A percentile compares a stretch with the other conserved stretches of the same genome.
Conservation (phyloP, 2,329 filamentous ascomycete species). For the Diaporthe humulicola region DNA sequence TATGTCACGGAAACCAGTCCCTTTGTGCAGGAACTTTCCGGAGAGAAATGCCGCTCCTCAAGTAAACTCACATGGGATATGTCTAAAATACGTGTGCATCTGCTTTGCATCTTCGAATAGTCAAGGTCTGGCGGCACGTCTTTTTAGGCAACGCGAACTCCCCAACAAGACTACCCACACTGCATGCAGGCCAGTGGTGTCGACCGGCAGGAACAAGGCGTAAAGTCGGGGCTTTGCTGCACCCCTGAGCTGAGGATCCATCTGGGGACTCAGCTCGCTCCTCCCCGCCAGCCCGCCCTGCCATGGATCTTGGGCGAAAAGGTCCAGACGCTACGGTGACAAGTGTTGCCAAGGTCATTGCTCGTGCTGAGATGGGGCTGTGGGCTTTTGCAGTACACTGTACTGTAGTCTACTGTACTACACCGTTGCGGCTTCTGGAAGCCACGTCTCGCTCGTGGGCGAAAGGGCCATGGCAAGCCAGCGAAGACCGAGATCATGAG, state of each 20-base stretch:
- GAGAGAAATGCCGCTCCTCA: not conserved
- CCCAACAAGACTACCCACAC: not conserved
- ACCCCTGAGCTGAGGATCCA: slow-evolving; percentile 39
- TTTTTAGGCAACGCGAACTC: not conserved
- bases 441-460: not conserved
- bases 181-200: slow-evolving; percentile 30
- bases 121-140: not conserved
- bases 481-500: not conserved
- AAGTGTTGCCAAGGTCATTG: not conserved
- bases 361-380: slow-evolving; percentile 34
- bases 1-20: not conserved
- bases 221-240: slow-evolving; percentile 22
- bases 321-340: slow-evolving; percentile 1
- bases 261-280: slow-evolving; percentile 18
- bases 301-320: not conserved
- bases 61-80: not conserved
- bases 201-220: slow-evolving; percentile 25
- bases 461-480: not conserved
- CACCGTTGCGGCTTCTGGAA: not conserved
- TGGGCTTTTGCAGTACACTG: slow-evolving; percentile 25
- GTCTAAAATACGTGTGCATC: not conserved
- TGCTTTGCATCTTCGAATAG: not conserved
- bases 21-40: not conserved
- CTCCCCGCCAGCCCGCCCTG: slow-evolving; percentile 14
- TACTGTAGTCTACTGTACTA: slow-evolving; percentile 1